Base-by-base conservation (phyloP, 306 rosid species). In the Adenanthera pavonina region DNA sequence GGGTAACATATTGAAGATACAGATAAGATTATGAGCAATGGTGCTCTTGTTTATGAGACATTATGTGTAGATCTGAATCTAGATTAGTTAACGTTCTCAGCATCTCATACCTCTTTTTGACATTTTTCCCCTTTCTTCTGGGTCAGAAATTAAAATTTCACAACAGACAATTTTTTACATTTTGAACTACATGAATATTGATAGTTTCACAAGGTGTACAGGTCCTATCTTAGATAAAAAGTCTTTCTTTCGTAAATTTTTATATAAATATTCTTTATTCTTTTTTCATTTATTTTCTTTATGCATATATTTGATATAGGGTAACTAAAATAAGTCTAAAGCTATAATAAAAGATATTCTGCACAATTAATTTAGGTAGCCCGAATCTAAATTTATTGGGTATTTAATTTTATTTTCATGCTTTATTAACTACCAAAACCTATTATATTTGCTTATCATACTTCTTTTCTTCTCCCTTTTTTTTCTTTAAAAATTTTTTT, bases 61-160 rank as follows among this genome's bases (percentile, higher is more conserved):
- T 13, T 46, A 34, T 76, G 19, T 61, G 40, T 44, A 8, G 46
- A 76, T 76, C 80, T 34, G 41, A n/a, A 76, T 76, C 60, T 30
- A 30, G 17, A 46, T 8, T 6, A 44, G 59, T 75, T 33, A 14
- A 19, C 49, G 1, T 25, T 74, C 40, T 25, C 36, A 44, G 47
- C 60, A 61, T 41, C 8, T 12, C 16, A 19, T 19, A 33, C 8
- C 5, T 8, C 20, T 20, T 20, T 57, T 8, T 20, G 35, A 3
- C 33, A 20, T 1, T 57, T 34, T 20, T 20, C 3, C 15, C 15
- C 6, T 19, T 8, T 57, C 8, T 57, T 46, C 2, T 46, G 3
- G 3, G 41, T 5, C 41, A 38, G 5, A 38, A 38, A 57, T 57
- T 57, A 57, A 19, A 57, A 57, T 8, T 38, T 13, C 13, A 8